phyloP scores from a whole-genome alignment of 2,329 filamentous ascomycete genomes.

The Eutypa lata region DNA sequence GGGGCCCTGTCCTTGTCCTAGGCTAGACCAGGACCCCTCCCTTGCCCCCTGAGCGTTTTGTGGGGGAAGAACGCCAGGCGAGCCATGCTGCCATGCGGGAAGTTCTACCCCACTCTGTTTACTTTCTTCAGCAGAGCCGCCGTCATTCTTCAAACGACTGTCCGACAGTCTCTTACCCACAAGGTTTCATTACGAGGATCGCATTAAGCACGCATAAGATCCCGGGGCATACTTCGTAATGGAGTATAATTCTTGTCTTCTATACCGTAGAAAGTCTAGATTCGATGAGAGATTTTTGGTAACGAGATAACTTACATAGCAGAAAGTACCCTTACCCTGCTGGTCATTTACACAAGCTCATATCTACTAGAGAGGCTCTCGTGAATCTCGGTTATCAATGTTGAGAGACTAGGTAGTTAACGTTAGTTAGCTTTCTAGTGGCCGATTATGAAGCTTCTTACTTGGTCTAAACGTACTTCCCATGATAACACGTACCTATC shows the following conservation, averaged over 20 bases:
- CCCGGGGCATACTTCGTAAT: constrained; percentile 1
- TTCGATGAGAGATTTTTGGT: background rate
- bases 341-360: background rate
- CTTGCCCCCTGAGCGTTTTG: background rate
- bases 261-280: background rate
- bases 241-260: background rate
- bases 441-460: no score
- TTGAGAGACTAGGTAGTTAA: no score
- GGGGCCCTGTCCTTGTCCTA: no score
- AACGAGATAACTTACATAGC: no score
- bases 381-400: no score
- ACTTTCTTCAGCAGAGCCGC: constrained; percentile 18
- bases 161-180: constrained; percentile 28
- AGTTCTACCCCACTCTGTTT: background rate
- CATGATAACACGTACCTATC: background rate
- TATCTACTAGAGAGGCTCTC: background rate
- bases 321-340: background rate
- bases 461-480: no score
- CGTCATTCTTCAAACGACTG: constrained; percentile 29
- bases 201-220: background rate
- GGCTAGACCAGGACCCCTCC: no score
- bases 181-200: constrained; percentile 23
- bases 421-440: no score
- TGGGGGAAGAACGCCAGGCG: background rate
- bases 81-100: background rate